phyloP scores from a whole-genome alignment of 2,329 filamentous ascomycete genomes.

The Cercospora zeae-maydis region DNA sequence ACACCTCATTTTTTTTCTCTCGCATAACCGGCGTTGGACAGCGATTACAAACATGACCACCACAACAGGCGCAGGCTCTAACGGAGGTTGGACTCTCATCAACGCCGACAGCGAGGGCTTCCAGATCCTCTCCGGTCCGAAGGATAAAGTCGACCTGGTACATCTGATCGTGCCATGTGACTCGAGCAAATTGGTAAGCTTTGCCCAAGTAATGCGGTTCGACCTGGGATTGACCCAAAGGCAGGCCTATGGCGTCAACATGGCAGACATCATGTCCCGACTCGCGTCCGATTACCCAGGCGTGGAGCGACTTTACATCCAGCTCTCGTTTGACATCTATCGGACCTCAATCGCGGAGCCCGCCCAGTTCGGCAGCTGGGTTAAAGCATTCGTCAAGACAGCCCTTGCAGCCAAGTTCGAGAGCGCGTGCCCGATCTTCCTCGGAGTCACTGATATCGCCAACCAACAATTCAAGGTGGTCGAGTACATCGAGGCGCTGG shows the following conservation, averaged over 20 bases:
- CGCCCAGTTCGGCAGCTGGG: background rate
- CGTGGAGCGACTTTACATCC: background rate
- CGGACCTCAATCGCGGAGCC: background rate
- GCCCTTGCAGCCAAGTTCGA: background rate
- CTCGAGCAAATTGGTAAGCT: background rate
- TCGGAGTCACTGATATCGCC: background rate
- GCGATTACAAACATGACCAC: background rate
- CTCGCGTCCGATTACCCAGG: background rate
- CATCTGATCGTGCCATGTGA: background rate
- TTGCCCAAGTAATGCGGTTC: background rate
- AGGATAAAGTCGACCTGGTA: background rate
- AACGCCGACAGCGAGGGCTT: background rate
- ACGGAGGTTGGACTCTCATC: background rate
- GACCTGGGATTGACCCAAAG: too few species aligned
- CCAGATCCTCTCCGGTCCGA: background rate
- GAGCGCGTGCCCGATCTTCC: background rate
- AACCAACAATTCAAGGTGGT: background rate
- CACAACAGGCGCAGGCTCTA: background rate
- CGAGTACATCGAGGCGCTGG: background rate
- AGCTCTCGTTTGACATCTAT: background rate
- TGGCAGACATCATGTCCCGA: background rate
- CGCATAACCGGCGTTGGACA: background rate
- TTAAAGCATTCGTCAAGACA: background rate
- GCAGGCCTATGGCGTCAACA: background rate
- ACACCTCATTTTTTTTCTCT: background rate